Conservation (phyloP, 1,284 basidiomycete species). For the Heliocybe sulcata region DNA sequence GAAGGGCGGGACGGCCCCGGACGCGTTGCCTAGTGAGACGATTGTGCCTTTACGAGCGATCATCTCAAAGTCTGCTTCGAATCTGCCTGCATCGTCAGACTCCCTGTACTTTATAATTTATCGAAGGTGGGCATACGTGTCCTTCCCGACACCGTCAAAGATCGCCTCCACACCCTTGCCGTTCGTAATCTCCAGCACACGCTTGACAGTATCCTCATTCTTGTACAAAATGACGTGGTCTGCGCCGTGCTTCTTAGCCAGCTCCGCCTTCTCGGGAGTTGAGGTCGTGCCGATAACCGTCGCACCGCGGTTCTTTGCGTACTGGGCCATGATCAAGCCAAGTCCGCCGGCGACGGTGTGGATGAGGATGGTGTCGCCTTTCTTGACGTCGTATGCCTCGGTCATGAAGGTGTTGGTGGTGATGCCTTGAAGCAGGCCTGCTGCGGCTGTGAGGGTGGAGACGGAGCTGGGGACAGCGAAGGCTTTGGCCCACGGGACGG, state of each 20-base stretch:
- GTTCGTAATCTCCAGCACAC: constrained; percentile 74
- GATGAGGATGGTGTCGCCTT: constrained; percentile 68
- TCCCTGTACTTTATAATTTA: not conserved
- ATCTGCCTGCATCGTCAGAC: constrained; percentile 35
- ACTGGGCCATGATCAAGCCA: constrained; percentile 55
- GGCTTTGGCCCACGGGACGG: constrained; percentile 58
- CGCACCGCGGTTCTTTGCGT: constrained; percentile 70
- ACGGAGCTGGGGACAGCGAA: constrained; percentile 56
- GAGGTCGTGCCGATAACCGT: constrained; percentile 95
- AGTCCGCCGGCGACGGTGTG: constrained; percentile 87
- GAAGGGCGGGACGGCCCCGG: constrained; percentile 73
- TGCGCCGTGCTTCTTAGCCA: constrained; percentile 81
- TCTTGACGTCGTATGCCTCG: constrained; percentile 80
- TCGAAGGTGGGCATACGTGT: constrained; percentile 44
- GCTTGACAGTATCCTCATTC: constrained; percentile 60
- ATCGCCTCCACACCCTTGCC: constrained; percentile 83
- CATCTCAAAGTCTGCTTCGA: constrained; percentile 78
- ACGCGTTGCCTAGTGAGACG: constrained; percentile 90
- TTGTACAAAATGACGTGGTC: constrained; percentile 84
- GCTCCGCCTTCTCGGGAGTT: constrained; percentile 73
- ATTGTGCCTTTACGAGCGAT: constrained; percentile 78
- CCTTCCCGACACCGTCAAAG: constrained; percentile 93
- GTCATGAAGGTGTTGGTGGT: constrained; percentile 78
- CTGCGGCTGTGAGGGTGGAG: constrained; percentile 60
- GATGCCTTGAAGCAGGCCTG: constrained; percentile 68